A percentile compares a stretch with the other conserved stretches of the same genome.
These are phyloP conservation scores for Selaginella moellendorffii DNA, from an alignment of 75 land plant genomes.

Conservation along the genomic window DNA sequence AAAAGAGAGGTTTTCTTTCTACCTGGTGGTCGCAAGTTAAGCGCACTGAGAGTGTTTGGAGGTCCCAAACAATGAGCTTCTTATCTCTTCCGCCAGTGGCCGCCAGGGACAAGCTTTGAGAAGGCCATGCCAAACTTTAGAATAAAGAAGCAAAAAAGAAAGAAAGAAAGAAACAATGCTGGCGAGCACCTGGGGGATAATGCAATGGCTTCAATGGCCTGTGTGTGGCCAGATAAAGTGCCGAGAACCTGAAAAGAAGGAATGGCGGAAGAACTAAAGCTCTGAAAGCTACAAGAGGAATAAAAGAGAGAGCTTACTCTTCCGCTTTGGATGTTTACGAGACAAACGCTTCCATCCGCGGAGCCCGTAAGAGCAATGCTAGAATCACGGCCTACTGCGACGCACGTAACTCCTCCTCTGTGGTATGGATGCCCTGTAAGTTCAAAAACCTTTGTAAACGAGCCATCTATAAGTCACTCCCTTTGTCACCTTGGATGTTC, in stretches of 20 bases:
- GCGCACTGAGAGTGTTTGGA: slow-evolving; percentile 44
- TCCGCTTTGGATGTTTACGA: slow-evolving; percentile 66
- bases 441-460: not conserved
- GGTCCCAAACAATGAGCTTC: slow-evolving; percentile 73
- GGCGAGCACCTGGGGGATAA: not conserved
- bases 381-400: slow-evolving; percentile 56
- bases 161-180: slow-evolving; percentile 3
- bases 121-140: not conserved
- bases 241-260: slow-evolving; percentile 37
- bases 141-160: slow-evolving; percentile 13
- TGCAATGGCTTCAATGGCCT: slow-evolving; percentile 43
- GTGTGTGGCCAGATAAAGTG: slow-evolving; percentile 38
- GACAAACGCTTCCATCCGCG: slow-evolving; percentile 50
- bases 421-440: slow-evolving; percentile 80
- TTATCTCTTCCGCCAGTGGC: slow-evolving; percentile 74
- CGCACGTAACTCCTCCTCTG: slow-evolving; percentile 68
- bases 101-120: slow-evolving; percentile 47
- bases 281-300: not conserved
- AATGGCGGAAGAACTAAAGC: not conserved
- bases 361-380: slow-evolving; percentile 72
- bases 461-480: not conserved
- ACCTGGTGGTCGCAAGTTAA: slow-evolving; percentile 73
- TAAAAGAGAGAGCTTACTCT: slow-evolving; percentile 29
- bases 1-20: not conserved
- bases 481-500: slow-evolving; percentile 47